Percentiles rank a stretch among this genome's conserved stretches.
These are phyloP conservation scores for Pyrenophora teres DNA, from an alignment of 2,329 filamentous ascomycete genomes.

Conservation along the genomic window DNA sequence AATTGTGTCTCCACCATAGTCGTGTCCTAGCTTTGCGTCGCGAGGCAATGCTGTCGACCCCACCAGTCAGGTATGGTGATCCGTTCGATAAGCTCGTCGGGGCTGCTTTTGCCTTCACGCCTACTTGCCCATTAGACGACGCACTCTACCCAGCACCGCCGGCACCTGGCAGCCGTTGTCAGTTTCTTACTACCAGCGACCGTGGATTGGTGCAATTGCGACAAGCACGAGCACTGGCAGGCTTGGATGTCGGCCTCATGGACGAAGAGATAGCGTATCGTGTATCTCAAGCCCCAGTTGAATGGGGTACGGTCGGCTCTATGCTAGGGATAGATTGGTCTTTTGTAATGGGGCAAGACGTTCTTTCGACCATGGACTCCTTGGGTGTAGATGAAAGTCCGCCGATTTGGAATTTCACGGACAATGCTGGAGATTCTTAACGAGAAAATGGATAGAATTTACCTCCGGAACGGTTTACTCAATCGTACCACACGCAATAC, in stretches of 20 bases:
- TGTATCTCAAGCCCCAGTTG: neutral
- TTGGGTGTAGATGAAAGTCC: too few species aligned
- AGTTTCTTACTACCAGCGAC: neutral
- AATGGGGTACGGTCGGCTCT: neutral
- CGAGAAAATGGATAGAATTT: too few species aligned
- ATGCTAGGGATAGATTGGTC: neutral
- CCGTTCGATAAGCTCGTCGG: slow-evolving; percentile 2
- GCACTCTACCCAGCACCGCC: neutral
- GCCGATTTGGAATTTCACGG: too few species aligned
- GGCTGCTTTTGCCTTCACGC: neutral
- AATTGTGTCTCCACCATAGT: too few species aligned
- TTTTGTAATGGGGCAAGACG: too few species aligned
- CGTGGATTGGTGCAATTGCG: neutral
- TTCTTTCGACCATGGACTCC: too few species aligned
- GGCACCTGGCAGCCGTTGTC: neutral
- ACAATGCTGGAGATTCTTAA: too few species aligned
- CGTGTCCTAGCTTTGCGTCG: too few species aligned
- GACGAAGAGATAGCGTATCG: slow-evolving; percentile 1
- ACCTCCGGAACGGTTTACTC: too few species aligned
- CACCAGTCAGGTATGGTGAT: neutral
- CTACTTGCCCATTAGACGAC: neutral
- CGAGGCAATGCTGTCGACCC: too few species aligned
- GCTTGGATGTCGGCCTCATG: neutral
- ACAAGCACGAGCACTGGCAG: slow-evolving; percentile 1
- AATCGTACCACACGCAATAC: too few species aligned